A percentile compares a stretch with the other conserved stretches of the same genome.
phyloP scores from a whole-genome alignment of 495 filamentous ascomycete genomes.

The Aspergillus ellipticus region DNA sequence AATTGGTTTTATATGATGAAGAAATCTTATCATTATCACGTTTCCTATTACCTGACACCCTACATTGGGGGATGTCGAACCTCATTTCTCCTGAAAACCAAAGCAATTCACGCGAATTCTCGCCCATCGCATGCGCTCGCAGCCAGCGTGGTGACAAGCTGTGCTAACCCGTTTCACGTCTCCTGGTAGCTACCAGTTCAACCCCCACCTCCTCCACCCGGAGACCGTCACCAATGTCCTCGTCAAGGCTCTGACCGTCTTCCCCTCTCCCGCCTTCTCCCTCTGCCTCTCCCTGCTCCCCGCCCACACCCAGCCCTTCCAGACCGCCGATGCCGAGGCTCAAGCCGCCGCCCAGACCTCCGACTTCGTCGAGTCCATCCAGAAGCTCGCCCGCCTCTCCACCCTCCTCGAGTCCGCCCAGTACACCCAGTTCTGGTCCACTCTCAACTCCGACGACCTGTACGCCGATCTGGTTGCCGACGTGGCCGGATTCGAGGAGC shows the following conservation, averaged over 20 bases:
- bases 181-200: conserved; percentile 88
- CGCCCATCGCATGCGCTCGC: background rate
- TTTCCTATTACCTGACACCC: conserved; percentile 97
- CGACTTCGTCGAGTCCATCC: conserved; percentile 74
- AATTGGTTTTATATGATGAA: conserved; percentile 56
- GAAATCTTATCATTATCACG: conserved; percentile 57
- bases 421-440: conserved; percentile 90
- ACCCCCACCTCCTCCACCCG: conserved; percentile 94
- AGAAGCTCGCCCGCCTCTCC: conserved; percentile 81
- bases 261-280: conserved; percentile 93
- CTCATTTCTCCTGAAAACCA: conserved; percentile 31
- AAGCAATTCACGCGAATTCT: conserved; percentile 13
- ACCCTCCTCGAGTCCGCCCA: conserved; percentile 79
- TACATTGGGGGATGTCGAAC: conserved; percentile 33
- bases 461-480: conserved; percentile 95
- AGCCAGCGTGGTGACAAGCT: background rate
- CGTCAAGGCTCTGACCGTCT: conserved; percentile 94
- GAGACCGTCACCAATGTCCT: conserved; percentile 98
- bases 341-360: conserved; percentile 62
- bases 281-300: conserved; percentile 91
- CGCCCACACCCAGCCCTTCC: conserved; percentile 62
- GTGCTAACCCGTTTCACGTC: background rate
- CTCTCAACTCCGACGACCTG: conserved; percentile 87
- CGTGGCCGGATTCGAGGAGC: conserved; percentile 93
- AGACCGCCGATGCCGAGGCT: conserved; percentile 48